Base-by-base conservation (phyloP, 345 rosid genomes). In the Aquilaria sinensis region DNA sequence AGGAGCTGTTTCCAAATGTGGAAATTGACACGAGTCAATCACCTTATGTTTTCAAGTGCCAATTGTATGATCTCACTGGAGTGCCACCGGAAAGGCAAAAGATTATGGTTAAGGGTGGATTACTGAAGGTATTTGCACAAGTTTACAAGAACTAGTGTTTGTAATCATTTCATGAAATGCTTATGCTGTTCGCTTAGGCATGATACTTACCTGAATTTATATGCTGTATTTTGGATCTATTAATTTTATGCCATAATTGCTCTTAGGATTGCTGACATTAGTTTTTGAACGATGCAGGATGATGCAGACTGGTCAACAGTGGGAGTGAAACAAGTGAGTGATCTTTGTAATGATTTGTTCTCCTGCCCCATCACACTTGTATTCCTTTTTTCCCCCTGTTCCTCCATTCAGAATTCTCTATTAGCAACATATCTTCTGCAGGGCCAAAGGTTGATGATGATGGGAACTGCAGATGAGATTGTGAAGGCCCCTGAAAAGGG, bases 361-460 rank as follows among this genome's bases (percentile, higher is more conserved):
- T 30, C n/a, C 57, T 30, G 53, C 6, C 45, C 2, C 3, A 14
- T 7, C 29, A 32, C 56, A n/a, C 30, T 50, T 58, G 32, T 51
- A 8, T 47, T 10, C 13, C 10, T 34, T 47, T 64, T 34, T 15
- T 55, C 58, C 32, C 12, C 57, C 23, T 23, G 23, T 37, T 37
- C 43, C 43, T 37, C 43, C 43, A 37, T 37, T 37, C 8, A 9
- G 43, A 23, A 9, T 37, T 9, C 5, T 37, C 43, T 37, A 37
- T 37, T 9, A 37, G 8, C 5, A 37, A 29, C 51, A 9, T 37
- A 13, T 65, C 61, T 61, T 9, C 29, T 65, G 34, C 65, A 94
- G 99, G 97, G 99, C 64, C 97, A 91, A 81, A 89, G 80, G 67
- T 72, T 94, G 85, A 94, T 94, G 99, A 85, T 94, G 99, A 89